A percentile compares a stretch with the other conserved stretches of the same genome.
Evolutionary conservation across 805 yeast species (phyloP).

Genomic region (Debaryomyces castellii): DNA sequence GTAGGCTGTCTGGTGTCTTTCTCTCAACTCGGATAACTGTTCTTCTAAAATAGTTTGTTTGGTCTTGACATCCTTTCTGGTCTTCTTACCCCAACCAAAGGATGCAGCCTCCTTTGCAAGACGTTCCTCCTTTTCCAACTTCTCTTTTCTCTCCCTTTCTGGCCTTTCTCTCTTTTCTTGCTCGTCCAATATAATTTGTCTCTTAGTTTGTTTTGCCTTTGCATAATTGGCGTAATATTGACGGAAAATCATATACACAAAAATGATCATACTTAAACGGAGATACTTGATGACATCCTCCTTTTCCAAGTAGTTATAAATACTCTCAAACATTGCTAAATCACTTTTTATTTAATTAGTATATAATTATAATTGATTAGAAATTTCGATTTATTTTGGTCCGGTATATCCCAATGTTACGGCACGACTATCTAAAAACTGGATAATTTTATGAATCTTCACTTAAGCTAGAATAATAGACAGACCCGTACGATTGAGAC

Average conservation of each 20-base stretch:
- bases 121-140: slow-evolving; percentile 27
- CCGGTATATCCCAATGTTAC: not conserved
- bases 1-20: slow-evolving; percentile 44
- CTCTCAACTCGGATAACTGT: slow-evolving; percentile 35
- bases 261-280: slow-evolving; percentile 50
- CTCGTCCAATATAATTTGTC: slow-evolving; percentile 48
- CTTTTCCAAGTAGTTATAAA: slow-evolving; percentile 35
- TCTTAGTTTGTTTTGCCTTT: slow-evolving; percentile 51
- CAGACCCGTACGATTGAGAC: no score
- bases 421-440: no score
- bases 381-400: slow-evolving; percentile 1
- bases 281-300: slow-evolving; percentile 47
- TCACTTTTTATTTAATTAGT: no score
- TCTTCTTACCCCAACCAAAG: slow-evolving; percentile 82
- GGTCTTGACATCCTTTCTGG: slow-evolving; percentile 57
- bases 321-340: slow-evolving; percentile 28
- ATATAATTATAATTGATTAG: not conserved
- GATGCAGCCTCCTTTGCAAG: slow-evolving; percentile 40
- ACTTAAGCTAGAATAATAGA: no score
- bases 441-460: not conserved
- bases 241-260: slow-evolving; percentile 63
- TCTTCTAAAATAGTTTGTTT: slow-evolving; percentile 57
- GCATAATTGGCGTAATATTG: slow-evolving; percentile 56
- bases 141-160: slow-evolving; percentile 33
- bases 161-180: slow-evolving; percentile 39